These are phyloP conservation scores for Ophiostoma himal-ulmi DNA, from an alignment of 2,329 filamentous ascomycete species.

Conservation along the genomic window DNA sequence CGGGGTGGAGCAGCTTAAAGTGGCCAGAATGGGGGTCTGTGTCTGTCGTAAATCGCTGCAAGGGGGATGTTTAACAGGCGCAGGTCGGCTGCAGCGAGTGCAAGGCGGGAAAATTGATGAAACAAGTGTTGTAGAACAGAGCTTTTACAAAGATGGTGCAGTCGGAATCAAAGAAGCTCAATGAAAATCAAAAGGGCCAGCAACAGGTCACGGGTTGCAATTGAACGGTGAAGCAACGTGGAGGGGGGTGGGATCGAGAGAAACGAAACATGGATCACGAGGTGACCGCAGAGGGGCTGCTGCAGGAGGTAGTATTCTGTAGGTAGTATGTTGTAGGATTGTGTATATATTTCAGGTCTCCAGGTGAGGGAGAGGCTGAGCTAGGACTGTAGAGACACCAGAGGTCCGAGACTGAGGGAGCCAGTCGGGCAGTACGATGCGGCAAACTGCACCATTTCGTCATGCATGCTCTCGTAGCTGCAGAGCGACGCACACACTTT, in stretches of 20 bases:
- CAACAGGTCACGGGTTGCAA: background rate
- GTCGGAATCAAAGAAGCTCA: background rate
- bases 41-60: conserved; percentile 5
- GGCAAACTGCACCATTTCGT: background rate
- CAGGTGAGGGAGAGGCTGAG: background rate
- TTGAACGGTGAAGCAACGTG: background rate
- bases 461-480: conserved; percentile 5
- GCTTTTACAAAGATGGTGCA: background rate
- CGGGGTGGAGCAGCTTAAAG: background rate
- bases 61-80: background rate
- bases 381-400: background rate
- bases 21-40: background rate
- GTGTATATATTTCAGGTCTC: background rate
- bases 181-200: background rate
- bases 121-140: background rate
- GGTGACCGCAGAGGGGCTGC: background rate
- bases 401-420: background rate
- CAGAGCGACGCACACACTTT: background rate
- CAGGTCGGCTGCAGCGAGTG: background rate
- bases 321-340: background rate
- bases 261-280: conserved; percentile 4
- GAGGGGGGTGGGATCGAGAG: background rate
- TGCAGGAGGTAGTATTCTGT: background rate
- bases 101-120: background rate
- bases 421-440: background rate